Evolutionary conservation across 192 early-diverging fungal genomes (phyloP).

Genomic region (Mycoemilia scoparia): DNA sequence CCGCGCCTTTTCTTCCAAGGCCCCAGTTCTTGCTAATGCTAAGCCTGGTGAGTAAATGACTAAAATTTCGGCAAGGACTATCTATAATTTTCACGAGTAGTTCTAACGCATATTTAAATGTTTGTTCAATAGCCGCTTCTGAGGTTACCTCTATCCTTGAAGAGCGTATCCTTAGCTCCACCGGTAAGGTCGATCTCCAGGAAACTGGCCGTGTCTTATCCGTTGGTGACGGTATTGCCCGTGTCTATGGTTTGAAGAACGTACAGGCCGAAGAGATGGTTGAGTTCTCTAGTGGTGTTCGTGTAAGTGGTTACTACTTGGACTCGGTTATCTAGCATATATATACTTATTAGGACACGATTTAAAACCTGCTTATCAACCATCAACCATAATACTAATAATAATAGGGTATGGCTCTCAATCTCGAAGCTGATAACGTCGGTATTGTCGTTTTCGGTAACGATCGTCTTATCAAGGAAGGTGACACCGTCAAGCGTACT

Average conservation of each 20-base stretch:
- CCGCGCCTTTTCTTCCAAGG: constrained; percentile 28
- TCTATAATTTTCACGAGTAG: background rate
- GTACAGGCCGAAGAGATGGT: constrained; percentile 99
- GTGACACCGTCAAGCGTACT: constrained; percentile 98
- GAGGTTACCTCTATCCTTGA: constrained; percentile 97
- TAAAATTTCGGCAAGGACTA: background rate
- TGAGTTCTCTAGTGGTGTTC: constrained; percentile 96
- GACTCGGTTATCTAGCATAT: too few species aligned
- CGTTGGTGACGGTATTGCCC: constrained; percentile 99
- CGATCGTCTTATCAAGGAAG: constrained; percentile 99
- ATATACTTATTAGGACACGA: too few species aligned
- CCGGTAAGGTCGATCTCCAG: constrained; percentile 71
- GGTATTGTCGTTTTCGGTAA: constrained; percentile 99
- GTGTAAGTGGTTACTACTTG: too few species aligned
- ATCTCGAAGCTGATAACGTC: constrained; percentile 99
- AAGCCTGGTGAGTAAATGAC: constrained; percentile 23
- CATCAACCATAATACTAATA: too few species aligned
- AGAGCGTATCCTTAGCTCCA: constrained; percentile 83
- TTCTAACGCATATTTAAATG: too few species aligned
- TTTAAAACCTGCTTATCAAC: too few species aligned
- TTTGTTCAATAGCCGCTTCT: constrained; percentile 38
- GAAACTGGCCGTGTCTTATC: constrained; percentile 98
- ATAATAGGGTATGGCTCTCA: constrained; percentile 99
- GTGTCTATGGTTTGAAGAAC: constrained; percentile 97
- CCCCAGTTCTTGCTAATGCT: constrained; percentile 20